Base-by-base conservation (phyloP, 768 basidiomycete genomes). In the Tulasnella sp. region DNA sequence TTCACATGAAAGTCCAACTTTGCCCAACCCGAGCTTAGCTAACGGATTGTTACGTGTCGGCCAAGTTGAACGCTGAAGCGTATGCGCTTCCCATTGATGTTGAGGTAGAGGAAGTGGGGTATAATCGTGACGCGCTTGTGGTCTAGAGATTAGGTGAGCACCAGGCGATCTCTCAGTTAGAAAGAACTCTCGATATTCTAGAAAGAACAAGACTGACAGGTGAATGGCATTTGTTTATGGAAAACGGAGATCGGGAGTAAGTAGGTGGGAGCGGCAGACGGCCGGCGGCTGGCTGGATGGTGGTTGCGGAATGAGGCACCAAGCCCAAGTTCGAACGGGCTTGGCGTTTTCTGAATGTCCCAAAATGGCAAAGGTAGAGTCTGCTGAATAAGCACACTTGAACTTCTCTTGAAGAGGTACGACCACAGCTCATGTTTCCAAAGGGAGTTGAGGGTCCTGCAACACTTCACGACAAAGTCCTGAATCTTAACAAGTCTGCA, bases 41-140 rank as follows among this genome's bases (percentile, higher is more conserved):
- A 69, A 74, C 58, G 80, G 37, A 72, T 72, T 24, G 79, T 81
- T 37, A 81, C 69, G 78, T 81, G 80, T 31, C 77, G 54, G 18
- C 80, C 80, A 20, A 80, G 75, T 18, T 75, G 76, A 31, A 77
- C 58, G 44, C 79, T 75, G 37, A 69, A 81, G 2, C 41, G 40
- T 14, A 81, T 73, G 16, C 72, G 37, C 41, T 77, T 78, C 3
- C 80, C 80, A 58, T 81, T 79, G 60, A 81, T 81, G 46, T 81
- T 78, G 18, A 81, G 77, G 44, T 81, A 81, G 18, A 81, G 42
- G 54, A 69, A 79, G 31, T 79, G 31, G 18, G 80, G 80, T 37
- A 81, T 81, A 22, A 81, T 81, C 9, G 80, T 77, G 46, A 81
- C 58, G n/a, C 78, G 78, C 46, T 81, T 81, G 31, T 81, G 80